A percentile compares a stretch with the other conserved stretches of the same genome.
Conservation (phyloP, 495 filamentous ascomycete species). For the Cercophora scortea region DNA sequence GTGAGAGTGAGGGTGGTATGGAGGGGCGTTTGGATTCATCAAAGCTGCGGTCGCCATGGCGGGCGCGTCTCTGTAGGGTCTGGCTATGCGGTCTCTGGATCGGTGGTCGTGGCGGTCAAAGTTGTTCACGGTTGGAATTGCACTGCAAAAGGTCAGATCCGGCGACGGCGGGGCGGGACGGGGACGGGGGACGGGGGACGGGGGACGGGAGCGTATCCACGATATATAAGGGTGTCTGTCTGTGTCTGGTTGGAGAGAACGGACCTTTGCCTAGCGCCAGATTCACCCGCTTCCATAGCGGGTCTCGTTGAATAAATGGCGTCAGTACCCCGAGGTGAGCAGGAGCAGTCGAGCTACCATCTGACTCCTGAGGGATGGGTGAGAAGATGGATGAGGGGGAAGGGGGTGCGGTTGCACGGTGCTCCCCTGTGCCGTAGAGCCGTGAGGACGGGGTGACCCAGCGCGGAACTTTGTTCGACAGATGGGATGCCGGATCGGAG, state of each 20-base stretch:
- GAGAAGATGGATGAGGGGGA: neutral
- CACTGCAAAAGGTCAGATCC: constrained; percentile 16
- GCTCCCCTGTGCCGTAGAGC: neutral
- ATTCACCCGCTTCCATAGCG: constrained; percentile 47
- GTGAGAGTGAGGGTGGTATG: constrained; percentile 30
- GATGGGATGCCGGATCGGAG: neutral
- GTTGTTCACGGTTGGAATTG: constrained; percentile 22
- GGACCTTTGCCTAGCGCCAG: constrained; percentile 42
- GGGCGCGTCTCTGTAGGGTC: constrained; percentile 27
- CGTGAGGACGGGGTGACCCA: neutral
- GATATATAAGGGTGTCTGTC: no score
- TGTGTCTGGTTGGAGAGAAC: neutral
- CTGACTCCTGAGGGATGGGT: neutral
- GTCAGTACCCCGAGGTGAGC: constrained; percentile 7
- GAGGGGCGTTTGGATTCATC: constrained; percentile 33
- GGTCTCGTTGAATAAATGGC: constrained; percentile 14
- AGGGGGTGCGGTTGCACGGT: neutral
- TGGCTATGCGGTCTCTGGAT: constrained; percentile 26
- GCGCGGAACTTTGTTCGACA: neutral
- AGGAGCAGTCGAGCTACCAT: constrained; percentile 12
- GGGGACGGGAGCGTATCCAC: neutral
- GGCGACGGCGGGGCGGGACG: neutral
- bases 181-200: neutral
- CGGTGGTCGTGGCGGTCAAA: constrained; percentile 26
- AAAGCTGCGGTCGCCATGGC: constrained; percentile 41